A percentile compares a stretch with the other conserved stretches of the same genome.
These are phyloP conservation scores for Zymoseptoria crescenta DNA, from an alignment of 2,329 filamentous ascomycete genomes.

Conservation along the genomic window DNA sequence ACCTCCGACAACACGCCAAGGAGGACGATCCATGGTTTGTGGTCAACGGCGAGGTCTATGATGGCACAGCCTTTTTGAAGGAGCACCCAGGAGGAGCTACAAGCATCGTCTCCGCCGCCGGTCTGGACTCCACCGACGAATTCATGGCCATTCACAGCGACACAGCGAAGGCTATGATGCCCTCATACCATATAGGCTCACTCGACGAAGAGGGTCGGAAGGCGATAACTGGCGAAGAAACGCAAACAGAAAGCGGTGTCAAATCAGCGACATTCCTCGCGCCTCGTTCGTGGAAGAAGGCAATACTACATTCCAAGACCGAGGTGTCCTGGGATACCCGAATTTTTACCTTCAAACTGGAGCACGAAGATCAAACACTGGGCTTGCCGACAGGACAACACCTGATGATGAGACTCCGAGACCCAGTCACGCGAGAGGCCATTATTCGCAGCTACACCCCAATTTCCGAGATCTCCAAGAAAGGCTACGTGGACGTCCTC, in stretches of 20 bases:
- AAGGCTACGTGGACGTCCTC: slow-evolving; percentile 64
- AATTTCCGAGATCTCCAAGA: slow-evolving; percentile 55
- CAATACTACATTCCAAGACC: slow-evolving; percentile 60
- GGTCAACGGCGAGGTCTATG: slow-evolving; percentile 79
- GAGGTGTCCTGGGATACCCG: slow-evolving; percentile 68
- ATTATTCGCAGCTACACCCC: slow-evolving; percentile 86
- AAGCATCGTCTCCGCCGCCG: slow-evolving; percentile 77
- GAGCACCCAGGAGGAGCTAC: slow-evolving; percentile 79
- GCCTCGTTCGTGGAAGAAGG: slow-evolving; percentile 64
- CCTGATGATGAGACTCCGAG: slow-evolving; percentile 71
- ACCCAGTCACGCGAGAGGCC: slow-evolving; percentile 60
- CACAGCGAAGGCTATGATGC: slow-evolving; percentile 87
- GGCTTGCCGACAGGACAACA: slow-evolving; percentile 82
- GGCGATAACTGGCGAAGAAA: slow-evolving; percentile 42
- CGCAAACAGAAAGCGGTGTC: slow-evolving; percentile 34
- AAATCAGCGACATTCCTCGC: slow-evolving; percentile 61
- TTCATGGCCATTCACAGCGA: slow-evolving; percentile 91
- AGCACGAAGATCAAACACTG: slow-evolving; percentile 60
- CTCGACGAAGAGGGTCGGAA: slow-evolving; percentile 55
- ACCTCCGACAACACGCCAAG: slow-evolving; percentile 60
- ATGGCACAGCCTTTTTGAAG: slow-evolving; percentile 72
- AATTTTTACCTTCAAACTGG: slow-evolving; percentile 72
- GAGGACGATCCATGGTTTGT: slow-evolving; percentile 75
- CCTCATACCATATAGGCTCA: slow-evolving; percentile 72
- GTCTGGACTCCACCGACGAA: slow-evolving; percentile 74